Evolutionary conservation across 352 stramenopile genomes (phyloP).

Genomic region (Halophytophthora polymorphica): DNA sequence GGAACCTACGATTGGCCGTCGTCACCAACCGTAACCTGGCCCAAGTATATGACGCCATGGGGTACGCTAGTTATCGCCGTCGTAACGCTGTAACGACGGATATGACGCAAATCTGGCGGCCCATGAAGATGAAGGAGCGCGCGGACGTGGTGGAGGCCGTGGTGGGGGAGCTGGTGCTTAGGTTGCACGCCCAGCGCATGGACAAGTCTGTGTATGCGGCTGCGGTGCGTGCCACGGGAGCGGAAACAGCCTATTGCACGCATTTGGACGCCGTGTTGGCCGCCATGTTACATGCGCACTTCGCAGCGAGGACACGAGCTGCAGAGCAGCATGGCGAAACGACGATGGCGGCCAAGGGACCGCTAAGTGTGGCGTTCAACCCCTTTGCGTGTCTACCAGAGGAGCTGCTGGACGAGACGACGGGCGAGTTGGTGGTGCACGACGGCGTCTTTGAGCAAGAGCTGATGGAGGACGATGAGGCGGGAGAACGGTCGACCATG

Average conservation of each 20-base stretch:
- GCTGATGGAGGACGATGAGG: conserved; percentile 11
- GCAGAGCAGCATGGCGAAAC: conserved; percentile 18
- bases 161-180: conserved; percentile 60
- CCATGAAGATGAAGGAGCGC: conserved; percentile 51
- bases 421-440: conserved; percentile 48
- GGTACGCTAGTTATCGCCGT: conserved; percentile 32
- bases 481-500: conserved; percentile 22
- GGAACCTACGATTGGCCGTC: conserved; percentile 50
- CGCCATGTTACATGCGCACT: conserved; percentile 58
- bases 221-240: not conserved
- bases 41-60: conserved; percentile 59
- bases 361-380: conserved; percentile 50
- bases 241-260: conserved; percentile 14
- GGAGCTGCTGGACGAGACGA: conserved; percentile 56
- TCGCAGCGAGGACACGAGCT: conserved; percentile 34
- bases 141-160: conserved; percentile 69
- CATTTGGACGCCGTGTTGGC: conserved; percentile 58
- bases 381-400: conserved; percentile 56
- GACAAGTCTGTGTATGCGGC: conserved; percentile 1
- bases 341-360: conserved; percentile 23
- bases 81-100: not conserved
- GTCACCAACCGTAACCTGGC: conserved; percentile 77
- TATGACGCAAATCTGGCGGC: conserved; percentile 1
- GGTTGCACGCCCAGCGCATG: conserved; percentile 28
- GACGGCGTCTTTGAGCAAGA: conserved; percentile 33